These are phyloP conservation scores for Syncephalastrum contaminatum DNA, from an alignment of 371 early-diverging fungal genomes.

Conservation along the genomic window DNA sequence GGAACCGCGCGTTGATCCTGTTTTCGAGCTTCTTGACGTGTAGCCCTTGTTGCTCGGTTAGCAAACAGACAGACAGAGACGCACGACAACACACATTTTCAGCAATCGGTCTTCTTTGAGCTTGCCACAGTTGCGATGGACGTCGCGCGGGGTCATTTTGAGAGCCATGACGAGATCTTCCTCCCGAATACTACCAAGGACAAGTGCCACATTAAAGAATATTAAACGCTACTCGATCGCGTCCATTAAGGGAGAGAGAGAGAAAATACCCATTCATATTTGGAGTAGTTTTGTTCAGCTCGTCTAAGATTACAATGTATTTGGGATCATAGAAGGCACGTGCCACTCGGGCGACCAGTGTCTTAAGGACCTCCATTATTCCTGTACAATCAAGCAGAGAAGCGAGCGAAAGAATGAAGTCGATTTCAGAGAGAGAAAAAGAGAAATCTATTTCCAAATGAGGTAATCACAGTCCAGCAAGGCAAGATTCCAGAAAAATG, in stretches of 20 bases:
- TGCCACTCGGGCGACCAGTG: conserved; percentile 78
- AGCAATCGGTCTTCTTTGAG: conserved; percentile 75
- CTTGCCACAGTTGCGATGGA: conserved; percentile 79
- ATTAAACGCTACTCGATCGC: conserved; percentile 1
- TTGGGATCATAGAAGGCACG: conserved; percentile 85
- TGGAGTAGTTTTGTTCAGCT: conserved; percentile 60
- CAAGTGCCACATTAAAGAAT: not conserved
- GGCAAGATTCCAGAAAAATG: too few species aligned
- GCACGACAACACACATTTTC: conserved; percentile 53
- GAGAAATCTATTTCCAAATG: too few species aligned
- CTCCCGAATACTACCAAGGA: conserved; percentile 49
- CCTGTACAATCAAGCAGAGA: not conserved
- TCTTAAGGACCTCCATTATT: conserved; percentile 59
- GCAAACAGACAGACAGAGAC: not conserved
- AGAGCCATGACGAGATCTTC: conserved; percentile 75
- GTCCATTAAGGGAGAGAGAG: not conserved
- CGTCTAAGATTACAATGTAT: conserved; percentile 81
- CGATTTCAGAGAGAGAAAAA: too few species aligned
- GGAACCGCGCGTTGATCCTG: conserved; percentile 64
- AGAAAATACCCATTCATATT: conserved; percentile 43
- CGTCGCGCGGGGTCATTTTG: conserved; percentile 69
- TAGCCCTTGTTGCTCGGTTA: conserved; percentile 40
- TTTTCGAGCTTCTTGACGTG: conserved; percentile 63
- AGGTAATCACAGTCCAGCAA: too few species aligned
- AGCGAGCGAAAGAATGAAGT: not conserved